These are phyloP conservation scores for Ophiostoma tasmaniense DNA, from an alignment of 2,329 filamentous ascomycete species.

Conservation along the genomic window DNA sequence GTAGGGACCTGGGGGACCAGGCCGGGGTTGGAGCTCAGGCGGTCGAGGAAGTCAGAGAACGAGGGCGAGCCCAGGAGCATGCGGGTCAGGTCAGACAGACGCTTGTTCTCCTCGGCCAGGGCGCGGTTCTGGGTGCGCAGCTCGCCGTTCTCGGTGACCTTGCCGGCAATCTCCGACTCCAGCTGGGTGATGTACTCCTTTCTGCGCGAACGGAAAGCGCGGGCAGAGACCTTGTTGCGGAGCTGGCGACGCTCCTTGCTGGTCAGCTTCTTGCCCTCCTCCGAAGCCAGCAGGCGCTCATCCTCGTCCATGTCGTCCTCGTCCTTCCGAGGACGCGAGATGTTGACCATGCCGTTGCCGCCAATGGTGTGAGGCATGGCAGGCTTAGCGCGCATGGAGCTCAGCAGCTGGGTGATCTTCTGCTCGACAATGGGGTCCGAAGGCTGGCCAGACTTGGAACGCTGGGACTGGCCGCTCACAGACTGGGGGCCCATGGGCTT, in stretches of 20 bases:
- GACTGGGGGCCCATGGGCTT: slow-evolving; percentile 35
- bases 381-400: slow-evolving; percentile 78
- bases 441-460: slow-evolving; percentile 43
- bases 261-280: slow-evolving; percentile 98
- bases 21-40: slow-evolving; percentile 51
- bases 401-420: slow-evolving; percentile 85
- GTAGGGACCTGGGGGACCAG: slow-evolving; percentile 27
- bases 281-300: slow-evolving; percentile 84
- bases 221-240: slow-evolving; percentile 97
- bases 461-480: slow-evolving; percentile 34
- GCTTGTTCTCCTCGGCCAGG: slow-evolving; percentile 77
- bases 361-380: slow-evolving; percentile 45
- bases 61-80: slow-evolving; percentile 73
- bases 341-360: slow-evolving; percentile 49
- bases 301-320: slow-evolving; percentile 99
- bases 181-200: slow-evolving; percentile 98
- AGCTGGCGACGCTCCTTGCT: slow-evolving; percentile 95
- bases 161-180: slow-evolving; percentile 76
- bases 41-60: slow-evolving; percentile 72
- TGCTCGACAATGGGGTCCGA: slow-evolving; percentile 73
- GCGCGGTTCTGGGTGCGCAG: slow-evolving; percentile 73
- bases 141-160: slow-evolving; percentile 74
- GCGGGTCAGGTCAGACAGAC: slow-evolving; percentile 66
- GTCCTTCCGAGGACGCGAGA: slow-evolving; percentile 70
- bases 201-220: slow-evolving; percentile 92